Percentiles rank a stretch among this genome's conserved stretches.
phyloP scores from a whole-genome alignment of 352 stramenopile genomes.

The Globisporangium cylindrosporum region DNA sequence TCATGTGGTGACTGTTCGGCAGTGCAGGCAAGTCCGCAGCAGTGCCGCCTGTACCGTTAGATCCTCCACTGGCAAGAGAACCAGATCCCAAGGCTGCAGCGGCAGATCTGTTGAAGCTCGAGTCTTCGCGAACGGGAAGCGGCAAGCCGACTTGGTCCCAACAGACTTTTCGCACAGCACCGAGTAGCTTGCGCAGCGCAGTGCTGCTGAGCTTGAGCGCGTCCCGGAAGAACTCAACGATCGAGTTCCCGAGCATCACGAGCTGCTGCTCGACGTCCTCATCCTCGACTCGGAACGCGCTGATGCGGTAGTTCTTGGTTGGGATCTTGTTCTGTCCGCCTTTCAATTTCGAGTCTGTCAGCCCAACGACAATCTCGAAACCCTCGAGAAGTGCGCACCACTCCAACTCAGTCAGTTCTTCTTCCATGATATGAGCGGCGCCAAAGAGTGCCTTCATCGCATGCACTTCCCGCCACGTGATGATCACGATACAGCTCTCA shows the following conservation, averaged over 20 bases:
- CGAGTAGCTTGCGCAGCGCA: conserved; percentile 55
- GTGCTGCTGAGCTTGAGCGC: conserved; percentile 62
- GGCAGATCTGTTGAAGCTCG: not conserved
- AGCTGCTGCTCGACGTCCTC: conserved; percentile 87
- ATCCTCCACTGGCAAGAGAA: not conserved
- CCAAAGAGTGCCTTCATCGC: conserved; percentile 88
- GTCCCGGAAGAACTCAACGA: conserved; percentile 82
- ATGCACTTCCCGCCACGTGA: conserved; percentile 83
- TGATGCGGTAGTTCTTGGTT: conserved; percentile 75
- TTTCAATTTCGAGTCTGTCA: conserved; percentile 73
- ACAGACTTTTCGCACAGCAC: conserved; percentile 60
- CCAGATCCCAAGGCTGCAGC: not conserved
- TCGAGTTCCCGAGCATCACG: conserved; percentile 81
- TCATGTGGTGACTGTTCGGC: conserved; percentile 61
- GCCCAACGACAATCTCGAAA: conserved; percentile 78
- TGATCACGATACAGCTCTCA: conserved; percentile 56
- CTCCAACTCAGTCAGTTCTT: conserved; percentile 71
- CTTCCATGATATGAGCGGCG: conserved; percentile 82
- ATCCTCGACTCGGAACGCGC: conserved; percentile 71
- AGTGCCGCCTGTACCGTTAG: not conserved
- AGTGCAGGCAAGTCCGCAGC: conserved; percentile 33
- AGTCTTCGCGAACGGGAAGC: conserved; percentile 19
- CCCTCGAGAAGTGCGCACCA: conserved; percentile 75
- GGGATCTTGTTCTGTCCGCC: conserved; percentile 67
- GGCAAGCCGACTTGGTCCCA: conserved; percentile 70